Evolutionary conservation across 2,329 filamentous ascomycete species (phyloP).

Genomic region (Cladosporium colombiae): DNA sequence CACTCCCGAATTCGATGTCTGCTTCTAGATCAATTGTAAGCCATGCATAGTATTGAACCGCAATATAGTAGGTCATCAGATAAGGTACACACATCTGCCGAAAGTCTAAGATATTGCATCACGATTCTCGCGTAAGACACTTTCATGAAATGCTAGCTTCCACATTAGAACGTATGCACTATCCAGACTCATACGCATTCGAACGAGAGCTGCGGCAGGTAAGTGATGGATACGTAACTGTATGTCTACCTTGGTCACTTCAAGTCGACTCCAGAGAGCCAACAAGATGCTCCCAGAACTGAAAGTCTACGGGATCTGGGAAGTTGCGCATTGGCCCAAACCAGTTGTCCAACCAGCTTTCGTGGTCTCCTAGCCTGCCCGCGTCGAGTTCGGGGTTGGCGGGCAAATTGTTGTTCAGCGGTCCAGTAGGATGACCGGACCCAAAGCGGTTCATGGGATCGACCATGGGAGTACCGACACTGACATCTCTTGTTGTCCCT

Average conservation of each 20-base stretch:
- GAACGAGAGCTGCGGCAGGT: too few species aligned
- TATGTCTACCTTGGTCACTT: not conserved
- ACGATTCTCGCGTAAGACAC: too few species aligned
- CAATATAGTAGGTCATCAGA: too few species aligned
- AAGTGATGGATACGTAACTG: too few species aligned
- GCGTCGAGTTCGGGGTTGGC: not conserved
- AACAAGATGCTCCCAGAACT: constrained; percentile 3
- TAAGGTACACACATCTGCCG: too few species aligned
- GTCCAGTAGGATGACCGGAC: not conserved
- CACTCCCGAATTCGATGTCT: too few species aligned
- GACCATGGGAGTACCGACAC: not conserved
- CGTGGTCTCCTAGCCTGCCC: not conserved
- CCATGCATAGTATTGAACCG: too few species aligned
- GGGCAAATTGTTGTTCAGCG: not conserved
- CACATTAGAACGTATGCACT: too few species aligned
- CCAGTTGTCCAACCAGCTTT: constrained; percentile 4
- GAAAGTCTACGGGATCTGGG: not conserved
- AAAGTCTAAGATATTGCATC: too few species aligned
- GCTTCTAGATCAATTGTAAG: too few species aligned
- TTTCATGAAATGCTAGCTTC: too few species aligned
- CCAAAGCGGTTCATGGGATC: not conserved
- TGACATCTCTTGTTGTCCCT: not conserved
- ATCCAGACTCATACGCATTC: too few species aligned
- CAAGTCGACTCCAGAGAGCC: not conserved
- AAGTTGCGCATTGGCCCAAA: constrained; percentile 1